A percentile compares a stretch with the other conserved stretches of the same genome.
These are phyloP conservation scores for Colletotrichum liaoningense DNA, from an alignment of 2,329 filamentous ascomycete species.

Conservation along the genomic window DNA sequence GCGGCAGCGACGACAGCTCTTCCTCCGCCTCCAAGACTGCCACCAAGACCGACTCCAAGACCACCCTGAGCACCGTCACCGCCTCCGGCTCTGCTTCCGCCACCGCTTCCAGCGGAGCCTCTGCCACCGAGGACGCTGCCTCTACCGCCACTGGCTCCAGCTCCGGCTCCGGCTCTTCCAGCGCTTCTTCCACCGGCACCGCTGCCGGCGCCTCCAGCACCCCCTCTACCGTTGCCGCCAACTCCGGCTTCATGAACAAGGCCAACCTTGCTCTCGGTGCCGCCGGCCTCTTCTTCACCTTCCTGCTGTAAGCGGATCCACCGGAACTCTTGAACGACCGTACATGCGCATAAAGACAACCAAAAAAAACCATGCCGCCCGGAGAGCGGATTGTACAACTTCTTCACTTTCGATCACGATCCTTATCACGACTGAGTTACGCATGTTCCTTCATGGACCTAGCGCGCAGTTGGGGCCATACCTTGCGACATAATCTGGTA, in stretches of 20 bases:
- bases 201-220: conserved; percentile 10
- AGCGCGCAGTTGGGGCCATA: conserved; percentile 20
- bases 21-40: conserved; percentile 35
- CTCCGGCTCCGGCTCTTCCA: conserved; percentile 8
- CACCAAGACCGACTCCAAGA: conserved; percentile 35
- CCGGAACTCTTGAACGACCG: conserved; percentile 18
- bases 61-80: conserved; percentile 30
- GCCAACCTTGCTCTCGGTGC: conserved; percentile 37
- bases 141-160: conserved; percentile 18
- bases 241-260: conserved; percentile 34
- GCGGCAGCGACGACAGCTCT: conserved; percentile 27
- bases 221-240: conserved; percentile 25
- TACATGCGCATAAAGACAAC: conserved; percentile 22
- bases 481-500: conserved; percentile 19
- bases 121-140: conserved; percentile 13
- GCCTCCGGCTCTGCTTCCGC: conserved; percentile 21
- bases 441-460: not conserved
- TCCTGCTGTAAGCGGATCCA: conserved; percentile 34
- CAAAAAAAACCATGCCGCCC: conserved; percentile 27
- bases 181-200: conserved; percentile 1
- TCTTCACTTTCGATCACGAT: conserved; percentile 20
- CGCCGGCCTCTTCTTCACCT: conserved; percentile 36
- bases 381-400: conserved; percentile 36
- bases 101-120: conserved; percentile 10
- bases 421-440: conserved; percentile 20